Base-by-base conservation (phyloP, 169 alveolate genomes). In the Ichthyophthirius multifiliis region DNA sequence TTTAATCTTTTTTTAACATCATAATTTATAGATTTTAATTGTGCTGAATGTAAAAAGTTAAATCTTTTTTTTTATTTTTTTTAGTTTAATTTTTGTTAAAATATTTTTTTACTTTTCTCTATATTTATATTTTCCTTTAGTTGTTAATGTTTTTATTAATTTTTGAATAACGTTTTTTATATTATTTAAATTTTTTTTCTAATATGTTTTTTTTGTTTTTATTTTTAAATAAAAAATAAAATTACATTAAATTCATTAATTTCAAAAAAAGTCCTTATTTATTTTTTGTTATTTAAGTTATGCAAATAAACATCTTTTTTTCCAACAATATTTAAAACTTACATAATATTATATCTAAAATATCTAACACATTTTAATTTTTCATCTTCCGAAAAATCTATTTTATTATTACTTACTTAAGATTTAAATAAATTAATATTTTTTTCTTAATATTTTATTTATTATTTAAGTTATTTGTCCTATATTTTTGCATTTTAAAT, bases 81-180 rank as follows among this genome's bases (percentile, higher is more conserved):
- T n/a, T n/a, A n/a, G n/a, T n/a, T n/a, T n/a, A n/a, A n/a, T n/a
- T n/a, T n/a, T n/a, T n/a, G n/a, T n/a, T n/a, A n/a, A n/a, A n/a
- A n/a, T n/a, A n/a, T n/a, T n/a, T n/a, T n/a, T n/a, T 3, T 55
- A 55, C 71, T 39, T 55, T 10, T 67, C 77, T 39, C 77, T 67
- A 37, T 37, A 67, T 39, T 67, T 67, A 9, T 67, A 67, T 67
- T 67, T 67, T 20, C 77, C 77, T 2, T 34, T 34, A 5, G 62
- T 67, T 1, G 77, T 62, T n/a, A 41, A 47, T 18, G 41, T 13
- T 18, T 67, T 67, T 20, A 37, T 67, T 12, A 67, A 41, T 67
- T 67, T 67, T 4, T 34, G 35, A 18, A 67, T 55, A 20, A 55
- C 31, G 31, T 55, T 55, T 55, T 27, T 55, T 4, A 39, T 55